Base-by-base conservation (phyloP, 2,329 filamentous ascomycete genomes). In the Coleophoma crateriformis region DNA sequence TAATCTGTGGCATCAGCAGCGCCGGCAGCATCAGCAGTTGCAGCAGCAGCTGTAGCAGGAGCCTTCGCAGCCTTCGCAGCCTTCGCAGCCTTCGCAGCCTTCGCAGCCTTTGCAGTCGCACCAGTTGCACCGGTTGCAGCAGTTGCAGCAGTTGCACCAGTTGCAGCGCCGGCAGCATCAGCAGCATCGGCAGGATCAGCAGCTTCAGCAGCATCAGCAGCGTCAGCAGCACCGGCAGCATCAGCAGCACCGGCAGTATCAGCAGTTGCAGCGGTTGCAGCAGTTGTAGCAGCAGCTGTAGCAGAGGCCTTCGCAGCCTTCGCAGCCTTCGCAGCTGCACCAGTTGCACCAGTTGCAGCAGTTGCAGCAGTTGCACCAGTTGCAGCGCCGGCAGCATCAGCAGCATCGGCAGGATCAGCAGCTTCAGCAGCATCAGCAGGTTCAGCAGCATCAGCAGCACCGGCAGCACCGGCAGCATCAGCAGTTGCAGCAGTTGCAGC, bases 401-500 rank as follows among this genome's bases (percentile, higher is more conserved):
- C 34, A n/a, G 34, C 34, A 4, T 17, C 40, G 2, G 40, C 40
- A 22, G 40, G 15, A n/a, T n/a, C 39, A 8, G 19, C 19, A 19
- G 19, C 19, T 2, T 4, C n/a, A 3, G 34, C 34, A n/a, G 34
- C 34, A 37, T n/a, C 34, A 37, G 34, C 11, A 37, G n/a, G 2
- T 2, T 4, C 11, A 3, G 34, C 11, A n/a, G 34, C 12, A 37
- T 4, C 34, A 37, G 19, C 19, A 37, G 33, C 15, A 39, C 37
- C 46, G 19, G 19, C 19, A 19, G 19, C 19, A 33, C 37, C 38
- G 43, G 38, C 38, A 15, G 46, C 38, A 14, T 22, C 27, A 15
- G 20, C 35, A 17, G 46, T 46, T 3, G 42, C 45, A n/a, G 37
- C 44, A 22, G 43, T 46, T 22, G n/a, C n/a, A n/a, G 48, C 48